These are phyloP conservation scores for Hirschfeldia incana DNA, from an alignment of 345 rosid genomes.

Conservation along the genomic window DNA sequence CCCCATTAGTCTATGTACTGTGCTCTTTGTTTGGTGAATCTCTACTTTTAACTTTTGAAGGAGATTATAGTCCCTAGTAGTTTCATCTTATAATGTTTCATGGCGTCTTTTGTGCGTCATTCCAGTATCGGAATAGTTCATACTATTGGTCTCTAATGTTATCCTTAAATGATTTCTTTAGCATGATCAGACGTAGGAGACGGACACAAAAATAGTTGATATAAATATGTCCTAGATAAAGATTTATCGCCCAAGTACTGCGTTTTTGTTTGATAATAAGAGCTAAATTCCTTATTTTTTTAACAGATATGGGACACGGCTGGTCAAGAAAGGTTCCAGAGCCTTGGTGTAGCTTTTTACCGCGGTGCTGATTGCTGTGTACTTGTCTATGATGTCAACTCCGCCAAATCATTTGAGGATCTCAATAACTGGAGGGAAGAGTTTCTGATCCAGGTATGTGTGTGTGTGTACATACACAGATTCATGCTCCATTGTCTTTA, in stretches of 20 bases:
- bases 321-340: conserved; percentile 92
- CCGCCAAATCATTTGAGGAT: conserved; percentile 76
- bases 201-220: no score
- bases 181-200: no score
- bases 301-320: conserved; percentile 92
- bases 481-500: neutral
- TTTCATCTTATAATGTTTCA: no score
- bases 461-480: neutral
- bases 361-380: conserved; percentile 96
- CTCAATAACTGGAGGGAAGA: conserved; percentile 96
- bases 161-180: no score
- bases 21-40: neutral
- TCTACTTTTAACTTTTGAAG: no score
- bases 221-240: no score
- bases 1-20: neutral
- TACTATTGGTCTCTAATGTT: no score
- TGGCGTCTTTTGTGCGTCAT: no score
- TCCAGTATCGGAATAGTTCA: no score
- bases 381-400: conserved; percentile 88
- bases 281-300: neutral
- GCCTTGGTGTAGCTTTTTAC: conserved; percentile 88
- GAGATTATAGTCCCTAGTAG: no score
- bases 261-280: neutral
- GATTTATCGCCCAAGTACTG: no score
- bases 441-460: conserved; percentile 75